Base-by-base conservation (phyloP, 2,329 filamentous ascomycete genomes). In the Lojkania enalia region DNA sequence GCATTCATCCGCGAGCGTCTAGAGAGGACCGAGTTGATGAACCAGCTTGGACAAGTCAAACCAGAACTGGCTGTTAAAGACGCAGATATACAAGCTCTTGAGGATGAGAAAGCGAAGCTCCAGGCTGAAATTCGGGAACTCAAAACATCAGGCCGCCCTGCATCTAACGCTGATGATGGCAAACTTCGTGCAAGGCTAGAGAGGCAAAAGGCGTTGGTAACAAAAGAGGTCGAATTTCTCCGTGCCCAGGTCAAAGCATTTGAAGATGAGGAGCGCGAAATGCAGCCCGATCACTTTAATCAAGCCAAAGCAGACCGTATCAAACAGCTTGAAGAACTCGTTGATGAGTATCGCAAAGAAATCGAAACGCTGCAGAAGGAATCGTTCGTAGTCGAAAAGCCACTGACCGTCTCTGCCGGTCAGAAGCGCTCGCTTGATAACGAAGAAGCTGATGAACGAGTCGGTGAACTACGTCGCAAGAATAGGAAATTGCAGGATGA, bases 211-310 rank as follows among this genome's bases (percentile, higher is more conserved):
- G 82, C 80, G 1, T 79, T 99, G 5, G 90, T 91, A 0, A 79
- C 90, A 18, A 96, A 96, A 64, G 95, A 99, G 66, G 89, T 94
- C 0, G 91, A 96, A 56, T 96, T 95, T 65, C 79, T 99, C 5
- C 87, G 94, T 16, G 92, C 90, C 0, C 94, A 99, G 69, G 79
- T 97, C 42, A 91, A 91, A 71, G 86, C 88, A 0, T 74, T 95
- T 48, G 89, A 97, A 60, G 81, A 83, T 0, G 94, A 99, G 69
- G 91, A 97, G 60, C 82, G 84, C 41, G 91, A 91, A 0, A 87
- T 96, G 73, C 84, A 92, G 43, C 83, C 88, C 0, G 88, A 90
- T 23, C 84, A 82, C 32, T 86, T 87, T 42, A 89, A 99, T 60
- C 81, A 87, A 54, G 79, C 83, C 15, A 92, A 90, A 52, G 75